Conservation (phyloP, 2,329 filamentous ascomycete species). For the Fusarium fracticaudum region DNA sequence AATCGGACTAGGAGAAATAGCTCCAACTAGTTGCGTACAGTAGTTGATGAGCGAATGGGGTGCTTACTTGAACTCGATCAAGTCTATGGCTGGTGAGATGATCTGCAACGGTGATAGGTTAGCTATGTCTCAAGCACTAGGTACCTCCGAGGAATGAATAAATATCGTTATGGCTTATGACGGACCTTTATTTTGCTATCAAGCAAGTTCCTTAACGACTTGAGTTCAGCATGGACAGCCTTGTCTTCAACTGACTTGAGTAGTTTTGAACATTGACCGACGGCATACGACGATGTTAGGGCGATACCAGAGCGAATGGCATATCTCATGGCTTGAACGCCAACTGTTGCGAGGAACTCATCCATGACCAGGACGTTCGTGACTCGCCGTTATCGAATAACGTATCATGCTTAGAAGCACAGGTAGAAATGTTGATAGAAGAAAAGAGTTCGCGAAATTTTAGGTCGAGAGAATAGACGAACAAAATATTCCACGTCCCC, state of each 20-base stretch:
- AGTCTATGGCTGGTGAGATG: constrained; percentile 88
- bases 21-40: not conserved
- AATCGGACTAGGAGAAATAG: constrained; percentile 4
- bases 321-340: constrained; percentile 86
- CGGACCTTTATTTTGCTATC: constrained; percentile 85
- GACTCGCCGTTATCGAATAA: not conserved
- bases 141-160: not conserved
- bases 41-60: constrained; percentile 6
- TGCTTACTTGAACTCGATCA: constrained; percentile 86
- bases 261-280: constrained; percentile 81
- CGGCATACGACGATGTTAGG: constrained; percentile 85
- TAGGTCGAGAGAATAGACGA: not conserved
- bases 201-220: constrained; percentile 75
- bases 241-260: constrained; percentile 80
- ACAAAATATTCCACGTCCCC: constrained; percentile 21
- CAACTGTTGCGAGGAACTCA: constrained; percentile 62
- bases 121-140: constrained; percentile 7
- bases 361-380: constrained; percentile 68
- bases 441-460: not conserved
- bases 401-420: constrained; percentile 23
- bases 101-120: constrained; percentile 62
- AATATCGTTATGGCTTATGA: not conserved
- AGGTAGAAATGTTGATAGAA: not conserved
- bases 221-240: constrained; percentile 74
- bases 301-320: constrained; percentile 88